Evolutionary conservation across 1,139 yeast species (phyloP).

Genomic region (Magnusiomyces suaveolens): DNA sequence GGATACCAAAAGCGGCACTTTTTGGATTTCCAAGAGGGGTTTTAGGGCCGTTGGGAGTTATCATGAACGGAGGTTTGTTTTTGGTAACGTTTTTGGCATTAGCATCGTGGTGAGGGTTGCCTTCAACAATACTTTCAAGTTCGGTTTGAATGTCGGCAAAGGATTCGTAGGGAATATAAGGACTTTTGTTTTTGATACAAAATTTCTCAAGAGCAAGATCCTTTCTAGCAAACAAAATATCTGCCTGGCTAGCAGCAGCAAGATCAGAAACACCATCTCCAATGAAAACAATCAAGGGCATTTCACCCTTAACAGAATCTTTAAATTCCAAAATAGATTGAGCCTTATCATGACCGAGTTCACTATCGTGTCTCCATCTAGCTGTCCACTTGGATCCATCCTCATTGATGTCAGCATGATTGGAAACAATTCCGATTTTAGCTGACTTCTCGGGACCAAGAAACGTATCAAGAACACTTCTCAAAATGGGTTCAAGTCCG

Average conservation of each 20-base stretch:
- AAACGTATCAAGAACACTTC: constrained; percentile 48
- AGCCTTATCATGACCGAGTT: constrained; percentile 61
- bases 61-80: constrained; percentile 16
- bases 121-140: constrained; percentile 26
- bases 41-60: constrained; percentile 8
- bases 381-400: constrained; percentile 46
- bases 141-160: constrained; percentile 36
- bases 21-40: not conserved
- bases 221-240: constrained; percentile 36
- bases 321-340: constrained; percentile 44
- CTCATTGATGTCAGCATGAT: constrained; percentile 41
- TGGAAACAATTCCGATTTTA: constrained; percentile 51
- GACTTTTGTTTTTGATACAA: constrained; percentile 35
- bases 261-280: constrained; percentile 41
- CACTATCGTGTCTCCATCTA: constrained; percentile 50
- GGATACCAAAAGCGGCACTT: not conserved
- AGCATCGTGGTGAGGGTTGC: constrained; percentile 28
- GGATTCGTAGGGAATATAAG: constrained; percentile 36
- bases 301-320: constrained; percentile 20
- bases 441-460: constrained; percentile 48
- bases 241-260: constrained; percentile 40
- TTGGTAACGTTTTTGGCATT: constrained; percentile 17
- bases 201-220: constrained; percentile 36
- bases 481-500: constrained; percentile 56
- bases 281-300: constrained; percentile 34